Evolutionary conservation across 164 flowering plant species (phyloP).

Genomic region (Buxus sempervirens): DNA sequence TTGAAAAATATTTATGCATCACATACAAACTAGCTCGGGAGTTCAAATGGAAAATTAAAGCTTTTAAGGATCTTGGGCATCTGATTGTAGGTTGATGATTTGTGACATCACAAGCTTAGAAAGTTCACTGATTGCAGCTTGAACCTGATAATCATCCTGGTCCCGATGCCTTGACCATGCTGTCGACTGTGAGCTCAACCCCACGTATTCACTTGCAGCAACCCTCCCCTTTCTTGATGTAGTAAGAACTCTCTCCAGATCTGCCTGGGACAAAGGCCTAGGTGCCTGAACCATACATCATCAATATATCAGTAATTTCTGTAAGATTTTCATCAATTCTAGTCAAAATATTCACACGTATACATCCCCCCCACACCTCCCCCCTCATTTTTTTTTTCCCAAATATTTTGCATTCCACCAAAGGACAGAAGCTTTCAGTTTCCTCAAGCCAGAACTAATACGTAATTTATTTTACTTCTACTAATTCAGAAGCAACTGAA

Average conservation of each 20-base stretch:
- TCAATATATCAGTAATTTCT: not conserved
- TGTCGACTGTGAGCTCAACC: conserved; percentile 35
- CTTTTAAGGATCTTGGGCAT: conserved; percentile 38
- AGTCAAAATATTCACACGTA: not conserved
- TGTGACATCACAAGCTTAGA: conserved; percentile 75
- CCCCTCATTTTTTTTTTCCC: too few relatives aligned
- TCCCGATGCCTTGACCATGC: conserved; percentile 43
- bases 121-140: conserved; percentile 64
- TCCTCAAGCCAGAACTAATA: too few relatives aligned
- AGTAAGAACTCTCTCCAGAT: conserved; percentile 62
- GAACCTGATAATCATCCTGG: conserved; percentile 61
- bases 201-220: conserved; percentile 62
- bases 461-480: too few relatives aligned
- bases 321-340: not conserved
- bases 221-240: conserved; percentile 58
- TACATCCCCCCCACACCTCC: too few relatives aligned
- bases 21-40: conserved; percentile 4
- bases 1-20: not conserved
- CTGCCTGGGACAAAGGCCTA: conserved; percentile 65
- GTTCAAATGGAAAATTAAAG: not conserved
- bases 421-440: too few relatives aligned
- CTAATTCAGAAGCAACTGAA: too few relatives aligned
- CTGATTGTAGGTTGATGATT: conserved; percentile 59
- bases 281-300: conserved; percentile 45
- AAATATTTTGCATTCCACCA: too few relatives aligned